Base-by-base conservation (phyloP, 352 stramenopile genomes). In the Phytophthora ohioensis region DNA sequence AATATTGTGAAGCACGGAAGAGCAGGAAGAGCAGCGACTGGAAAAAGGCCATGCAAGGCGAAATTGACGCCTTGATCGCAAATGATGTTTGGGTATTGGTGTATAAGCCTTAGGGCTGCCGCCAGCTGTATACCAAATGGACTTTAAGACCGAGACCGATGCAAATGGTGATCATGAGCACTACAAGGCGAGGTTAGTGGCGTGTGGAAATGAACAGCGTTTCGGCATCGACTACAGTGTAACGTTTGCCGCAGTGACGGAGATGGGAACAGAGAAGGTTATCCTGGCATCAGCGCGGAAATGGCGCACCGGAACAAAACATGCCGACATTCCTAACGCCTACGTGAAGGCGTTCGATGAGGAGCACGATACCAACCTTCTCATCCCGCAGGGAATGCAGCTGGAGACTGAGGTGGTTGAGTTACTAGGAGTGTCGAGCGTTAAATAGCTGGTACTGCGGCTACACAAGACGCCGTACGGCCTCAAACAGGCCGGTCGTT, bases 281-380 rank as follows among this genome's bases (percentile, higher is more conserved):
- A 52, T 52, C 5, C 30, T 7, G 3, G 45, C 17, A 6, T 11
- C 34, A 21, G 45, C 45, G 4, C n/a, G 10, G 5, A 9, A 68
- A 5, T 79, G 48, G 41, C 0, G 71, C 79, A 0, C 70, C 54
- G 3, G 67, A 21, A 21, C 69, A 0, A 62, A 51, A 6, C 73
- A 80, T 30, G 64, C 72, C 4, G 77, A 80, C 5, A 42, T 78
- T 0, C 66, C 73, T 3, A 75, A 78, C 27, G 77, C 71, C 4
- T 81, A 84, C 32, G 51, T 78, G 1, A 74, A 78, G 43, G 73
- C 67, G 21, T 21, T 21, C 1, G 47, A 58, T 0, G 64, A 66
- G 13, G 71, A 81, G 30, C 21, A 21, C 21, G 21, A 21, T 21
- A 21, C 21, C 21, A 1, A 21, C 21, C 21, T 21, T 21, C 21